These are phyloP conservation scores for Monosporozyma aquatica DNA, from an alignment of 805 yeast genomes.

Conservation along the genomic window DNA sequence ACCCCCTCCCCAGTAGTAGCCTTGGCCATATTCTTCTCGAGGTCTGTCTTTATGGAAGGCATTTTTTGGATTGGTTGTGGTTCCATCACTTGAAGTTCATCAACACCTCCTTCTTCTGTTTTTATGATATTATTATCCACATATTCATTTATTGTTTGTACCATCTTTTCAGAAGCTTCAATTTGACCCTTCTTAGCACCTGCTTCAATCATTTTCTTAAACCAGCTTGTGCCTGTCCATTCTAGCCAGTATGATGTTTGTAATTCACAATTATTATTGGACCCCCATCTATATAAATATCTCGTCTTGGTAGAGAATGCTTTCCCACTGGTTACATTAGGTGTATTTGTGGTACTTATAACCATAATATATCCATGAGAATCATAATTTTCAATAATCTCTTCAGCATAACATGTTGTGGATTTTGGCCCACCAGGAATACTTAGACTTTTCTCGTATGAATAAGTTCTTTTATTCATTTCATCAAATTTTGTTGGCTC, in stretches of 20 bases:
- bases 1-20: background rate
- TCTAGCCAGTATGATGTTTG: slow-evolving; percentile 64
- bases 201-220: slow-evolving; percentile 79
- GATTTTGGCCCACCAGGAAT: slow-evolving; percentile 90
- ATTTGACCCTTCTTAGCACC: slow-evolving; percentile 76
- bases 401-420: slow-evolving; percentile 69
- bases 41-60: background rate
- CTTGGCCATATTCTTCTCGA: background rate
- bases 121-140: slow-evolving; percentile 15
- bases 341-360: slow-evolving; percentile 61
- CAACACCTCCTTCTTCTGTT: background rate
- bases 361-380: slow-evolving; percentile 47
- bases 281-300: slow-evolving; percentile 68
- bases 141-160: slow-evolving; percentile 20
- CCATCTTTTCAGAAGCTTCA: slow-evolving; percentile 45
- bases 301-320: slow-evolving; percentile 69
- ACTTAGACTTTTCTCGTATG: slow-evolving; percentile 65
- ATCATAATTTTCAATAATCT: slow-evolving; percentile 46
- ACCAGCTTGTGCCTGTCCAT: slow-evolving; percentile 92
- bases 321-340: slow-evolving; percentile 91
- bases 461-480: slow-evolving; percentile 43
- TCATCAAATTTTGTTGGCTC: slow-evolving; percentile 25
- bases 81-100: background rate
- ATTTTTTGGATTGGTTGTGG: too few species aligned
- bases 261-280: slow-evolving; percentile 48